Percentiles rank a stretch among this genome's conserved stretches.
Conservation (phyloP, 108 stramenopile species). For the Cyclotella baltica region DNA sequence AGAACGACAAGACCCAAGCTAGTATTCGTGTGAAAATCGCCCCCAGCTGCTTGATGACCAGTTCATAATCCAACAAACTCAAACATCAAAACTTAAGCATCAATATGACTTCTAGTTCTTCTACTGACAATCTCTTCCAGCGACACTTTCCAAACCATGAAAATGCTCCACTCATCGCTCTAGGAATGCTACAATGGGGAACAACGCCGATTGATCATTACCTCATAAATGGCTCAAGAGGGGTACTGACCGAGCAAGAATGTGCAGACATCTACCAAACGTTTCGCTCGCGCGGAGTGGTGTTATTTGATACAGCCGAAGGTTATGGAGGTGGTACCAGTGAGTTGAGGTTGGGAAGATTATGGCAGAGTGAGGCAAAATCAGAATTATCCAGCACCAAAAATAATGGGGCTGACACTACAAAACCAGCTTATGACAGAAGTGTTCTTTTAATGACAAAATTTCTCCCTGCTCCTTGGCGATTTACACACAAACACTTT, state of each 20-base stretch:
- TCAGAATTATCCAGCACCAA: background rate
- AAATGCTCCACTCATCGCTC: slow-evolving; percentile 28
- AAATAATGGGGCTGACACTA: slow-evolving; percentile 18
- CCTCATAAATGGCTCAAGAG: slow-evolving; percentile 61
- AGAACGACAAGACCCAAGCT: too few species aligned
- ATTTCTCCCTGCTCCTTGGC: slow-evolving; percentile 75
- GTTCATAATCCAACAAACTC: too few species aligned
- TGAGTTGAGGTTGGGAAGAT: slow-evolving; percentile 62
- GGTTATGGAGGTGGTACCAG: slow-evolving; percentile 82
- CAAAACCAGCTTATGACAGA: slow-evolving; percentile 6
- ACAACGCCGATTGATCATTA: slow-evolving; percentile 62
- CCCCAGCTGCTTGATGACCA: too few species aligned
- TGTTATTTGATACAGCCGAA: slow-evolving; percentile 80
- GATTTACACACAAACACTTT: slow-evolving; percentile 58
- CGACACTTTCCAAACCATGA: slow-evolving; percentile 17
- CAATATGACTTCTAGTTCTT: background rate
- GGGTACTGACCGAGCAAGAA: slow-evolving; percentile 44
- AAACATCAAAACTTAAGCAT: too few species aligned
- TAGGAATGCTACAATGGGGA: slow-evolving; percentile 75
- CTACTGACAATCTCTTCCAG: slow-evolving; percentile 21
- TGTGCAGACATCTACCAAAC: slow-evolving; percentile 36
- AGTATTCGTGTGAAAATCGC: too few species aligned
- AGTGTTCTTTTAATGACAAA: slow-evolving; percentile 67
- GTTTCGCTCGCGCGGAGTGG: slow-evolving; percentile 49
- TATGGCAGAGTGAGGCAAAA: slow-evolving; percentile 26